A percentile compares a stretch with the other conserved stretches of the same genome.
phyloP scores from a whole-genome alignment of 2,329 filamentous ascomycete species.

The Hypoxylon sp. region DNA sequence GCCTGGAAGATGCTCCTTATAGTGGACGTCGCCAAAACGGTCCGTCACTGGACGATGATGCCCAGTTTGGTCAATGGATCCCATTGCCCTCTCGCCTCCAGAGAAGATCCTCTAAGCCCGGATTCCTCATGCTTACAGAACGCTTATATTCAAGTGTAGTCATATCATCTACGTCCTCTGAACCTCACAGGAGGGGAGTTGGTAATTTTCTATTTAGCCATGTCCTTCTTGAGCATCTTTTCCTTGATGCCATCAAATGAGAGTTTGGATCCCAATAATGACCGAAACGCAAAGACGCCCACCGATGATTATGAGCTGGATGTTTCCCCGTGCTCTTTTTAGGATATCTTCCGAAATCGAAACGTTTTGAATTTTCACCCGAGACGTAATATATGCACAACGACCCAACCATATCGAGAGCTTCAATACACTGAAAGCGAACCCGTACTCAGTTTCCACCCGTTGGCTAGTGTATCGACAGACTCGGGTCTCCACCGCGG shows the following conservation, averaged over 20 bases:
- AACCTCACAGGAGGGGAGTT: neutral
- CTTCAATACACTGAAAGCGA: conserved; percentile 14
- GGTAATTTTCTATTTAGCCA: neutral
- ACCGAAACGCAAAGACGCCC: neutral
- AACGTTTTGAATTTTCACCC: neutral
- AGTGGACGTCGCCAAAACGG: too few relatives aligned
- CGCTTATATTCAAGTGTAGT: neutral
- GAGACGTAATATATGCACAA: neutral
- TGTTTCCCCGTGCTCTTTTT: neutral
- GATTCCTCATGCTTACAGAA: neutral
- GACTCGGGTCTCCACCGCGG: conserved; percentile 36
- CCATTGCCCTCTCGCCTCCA: neutral
- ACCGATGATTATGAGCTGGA: neutral
- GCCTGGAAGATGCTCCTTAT: neutral
- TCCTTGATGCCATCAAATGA: neutral
- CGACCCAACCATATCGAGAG: neutral
- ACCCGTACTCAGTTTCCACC: conserved; percentile 23
- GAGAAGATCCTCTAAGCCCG: neutral
- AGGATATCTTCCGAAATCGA: neutral
- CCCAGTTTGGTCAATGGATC: neutral
- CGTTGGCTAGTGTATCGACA: conserved; percentile 28
- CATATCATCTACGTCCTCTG: neutral
- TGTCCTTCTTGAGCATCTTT: neutral
- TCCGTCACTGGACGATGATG: neutral
- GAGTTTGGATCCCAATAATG: neutral